These are phyloP conservation scores for Venturia nashicola DNA, from an alignment of 2,329 filamentous ascomycete species.

Conservation along the genomic window DNA sequence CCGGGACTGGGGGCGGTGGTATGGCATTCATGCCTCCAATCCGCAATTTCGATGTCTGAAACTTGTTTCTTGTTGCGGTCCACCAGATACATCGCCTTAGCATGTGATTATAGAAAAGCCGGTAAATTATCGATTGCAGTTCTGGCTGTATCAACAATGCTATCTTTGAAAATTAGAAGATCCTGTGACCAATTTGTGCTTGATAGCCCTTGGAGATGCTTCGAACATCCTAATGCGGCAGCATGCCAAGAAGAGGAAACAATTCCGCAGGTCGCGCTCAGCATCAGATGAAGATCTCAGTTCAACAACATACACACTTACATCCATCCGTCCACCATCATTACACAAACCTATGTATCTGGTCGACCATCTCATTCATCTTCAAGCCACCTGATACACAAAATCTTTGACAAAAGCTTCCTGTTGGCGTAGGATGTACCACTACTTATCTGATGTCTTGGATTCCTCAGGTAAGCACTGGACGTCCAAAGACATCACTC, in stretches of 20 bases:
- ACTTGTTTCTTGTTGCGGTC: not conserved
- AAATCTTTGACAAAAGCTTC: not conserved
- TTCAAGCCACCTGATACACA: no score
- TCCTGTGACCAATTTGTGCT: not conserved
- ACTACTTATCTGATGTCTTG: not conserved
- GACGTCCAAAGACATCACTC: no score
- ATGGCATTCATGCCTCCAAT: conserved; percentile 40
- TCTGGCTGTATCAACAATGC: not conserved
- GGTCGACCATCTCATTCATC: not conserved
- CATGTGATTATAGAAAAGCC: not conserved
- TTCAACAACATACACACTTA: not conserved
- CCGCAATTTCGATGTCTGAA: conserved; percentile 30
- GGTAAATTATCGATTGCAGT: not conserved
- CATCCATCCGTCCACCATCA: not conserved
- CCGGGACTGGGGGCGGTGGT: conserved; percentile 25
- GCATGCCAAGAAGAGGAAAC: not conserved
- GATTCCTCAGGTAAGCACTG: no score
- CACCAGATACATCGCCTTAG: not conserved
- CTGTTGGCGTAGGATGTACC: not conserved
- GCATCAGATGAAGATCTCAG: no score
- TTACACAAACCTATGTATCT: not conserved
- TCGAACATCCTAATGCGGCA: not conserved
- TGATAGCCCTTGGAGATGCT: not conserved
- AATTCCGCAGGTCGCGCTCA: not conserved
- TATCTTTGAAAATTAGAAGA: not conserved